Conservation (phyloP, 768 basidiomycete genomes). For the Bullera alba region DNA sequence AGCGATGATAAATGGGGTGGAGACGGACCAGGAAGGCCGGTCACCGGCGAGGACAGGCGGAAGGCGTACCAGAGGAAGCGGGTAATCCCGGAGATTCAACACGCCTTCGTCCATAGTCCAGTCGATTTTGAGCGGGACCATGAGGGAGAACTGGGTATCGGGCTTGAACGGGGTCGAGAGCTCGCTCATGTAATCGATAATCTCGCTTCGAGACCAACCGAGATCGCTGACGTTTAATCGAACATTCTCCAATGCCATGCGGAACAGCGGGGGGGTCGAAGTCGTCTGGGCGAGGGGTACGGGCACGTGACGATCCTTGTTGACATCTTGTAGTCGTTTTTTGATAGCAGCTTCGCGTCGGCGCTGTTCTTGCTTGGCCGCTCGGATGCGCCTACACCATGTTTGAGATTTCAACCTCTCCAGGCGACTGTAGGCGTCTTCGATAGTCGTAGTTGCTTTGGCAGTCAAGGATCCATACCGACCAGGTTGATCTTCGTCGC, state of each 20-base stretch:
- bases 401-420: slow-evolving; percentile 63
- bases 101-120: slow-evolving; percentile 60
- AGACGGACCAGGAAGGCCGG: slow-evolving; percentile 55
- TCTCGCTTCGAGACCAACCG: slow-evolving; percentile 54
- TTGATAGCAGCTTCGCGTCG: slow-evolving; percentile 53
- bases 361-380: slow-evolving; percentile 51
- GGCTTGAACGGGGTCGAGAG: slow-evolving; percentile 62
- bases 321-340: slow-evolving; percentile 47
- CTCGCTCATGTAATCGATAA: slow-evolving; percentile 50
- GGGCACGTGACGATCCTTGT: slow-evolving; percentile 33
- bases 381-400: slow-evolving; percentile 60
- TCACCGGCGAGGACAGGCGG: slow-evolving; percentile 47
- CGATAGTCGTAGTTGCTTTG: slow-evolving; percentile 55
- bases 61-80: slow-evolving; percentile 72
- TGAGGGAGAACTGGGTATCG: slow-evolving; percentile 65
- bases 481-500: not conserved
- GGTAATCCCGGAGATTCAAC: slow-evolving; percentile 74
- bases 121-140: slow-evolving; percentile 73
- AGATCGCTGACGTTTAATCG: slow-evolving; percentile 56
- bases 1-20: slow-evolving; percentile 67
- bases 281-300: slow-evolving; percentile 40
- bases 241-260: slow-evolving; percentile 59
- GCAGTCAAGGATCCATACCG: slow-evolving; percentile 4
- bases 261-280: slow-evolving; percentile 61
- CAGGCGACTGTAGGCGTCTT: slow-evolving; percentile 65